Conservation (phyloP, 2,329 filamentous ascomycete genomes). For the Diaporthe helianthi region DNA sequence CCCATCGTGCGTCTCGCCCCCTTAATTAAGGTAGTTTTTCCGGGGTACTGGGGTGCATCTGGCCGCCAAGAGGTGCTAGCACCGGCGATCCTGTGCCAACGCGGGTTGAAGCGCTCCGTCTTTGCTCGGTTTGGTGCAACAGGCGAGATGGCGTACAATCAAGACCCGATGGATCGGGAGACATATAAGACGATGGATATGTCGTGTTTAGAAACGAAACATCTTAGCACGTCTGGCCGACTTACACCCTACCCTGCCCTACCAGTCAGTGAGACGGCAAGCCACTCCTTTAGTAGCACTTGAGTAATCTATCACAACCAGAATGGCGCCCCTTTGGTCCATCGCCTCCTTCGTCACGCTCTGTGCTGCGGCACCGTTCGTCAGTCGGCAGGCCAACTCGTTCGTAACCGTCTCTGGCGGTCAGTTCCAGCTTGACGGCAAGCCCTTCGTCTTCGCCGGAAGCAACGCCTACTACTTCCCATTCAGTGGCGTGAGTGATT, state of each 20-base stretch:
- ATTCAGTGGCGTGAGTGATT: conserved; percentile 3
- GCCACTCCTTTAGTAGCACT: neutral
- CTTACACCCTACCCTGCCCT: too few relatives aligned
- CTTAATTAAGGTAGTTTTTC: conserved; percentile 12
- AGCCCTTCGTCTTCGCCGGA: neutral
- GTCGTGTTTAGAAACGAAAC: neutral
- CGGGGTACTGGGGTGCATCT: neutral
- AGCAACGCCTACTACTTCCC: conserved; percentile 15
- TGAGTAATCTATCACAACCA: neutral
- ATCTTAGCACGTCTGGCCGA: neutral
- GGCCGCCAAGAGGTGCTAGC: conserved; percentile 11
- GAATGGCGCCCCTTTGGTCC: conserved; percentile 13
- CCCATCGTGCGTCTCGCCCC: neutral
- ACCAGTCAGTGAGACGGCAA: neutral
- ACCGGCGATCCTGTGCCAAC: conserved; percentile 14
- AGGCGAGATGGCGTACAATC: conserved; percentile 13
- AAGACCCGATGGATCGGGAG: neutral
- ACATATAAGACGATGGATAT: neutral
- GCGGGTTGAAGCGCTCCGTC: conserved; percentile 19
- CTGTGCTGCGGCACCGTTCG: neutral
- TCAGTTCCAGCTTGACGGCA: conserved; percentile 60
- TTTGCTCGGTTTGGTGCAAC: conserved; percentile 10
- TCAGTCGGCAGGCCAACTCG: conserved; percentile 4
- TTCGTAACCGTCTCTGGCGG: conserved; percentile 58
- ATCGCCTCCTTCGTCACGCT: conserved; percentile 18